phyloP scores from a whole-genome alignment of 73 alveolate genomes.

The Breviolum minutum region DNA sequence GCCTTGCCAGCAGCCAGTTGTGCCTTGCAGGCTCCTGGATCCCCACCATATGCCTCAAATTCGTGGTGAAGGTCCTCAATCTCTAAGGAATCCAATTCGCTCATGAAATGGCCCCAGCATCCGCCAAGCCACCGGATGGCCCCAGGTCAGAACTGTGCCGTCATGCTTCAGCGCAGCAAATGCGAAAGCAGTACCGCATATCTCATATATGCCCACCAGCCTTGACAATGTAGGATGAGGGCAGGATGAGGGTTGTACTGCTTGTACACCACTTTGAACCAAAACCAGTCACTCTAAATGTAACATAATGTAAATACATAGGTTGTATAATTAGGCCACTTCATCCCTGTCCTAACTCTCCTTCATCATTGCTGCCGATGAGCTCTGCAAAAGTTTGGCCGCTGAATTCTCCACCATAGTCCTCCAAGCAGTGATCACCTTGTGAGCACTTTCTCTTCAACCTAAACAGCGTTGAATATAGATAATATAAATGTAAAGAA shows the following conservation, averaged over 20 bases:
- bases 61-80: background rate
- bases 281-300: background rate
- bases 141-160: conserved; percentile 88
- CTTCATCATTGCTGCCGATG: background rate
- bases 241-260: background rate
- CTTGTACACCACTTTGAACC: background rate
- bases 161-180: conserved; percentile 77
- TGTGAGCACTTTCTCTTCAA: background rate
- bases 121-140: conserved; percentile 63
- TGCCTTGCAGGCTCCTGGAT: conserved; percentile 52
- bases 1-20: conserved; percentile 44
- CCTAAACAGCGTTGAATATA: background rate
- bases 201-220: conserved; percentile 63
- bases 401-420: background rate
- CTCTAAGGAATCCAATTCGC: background rate
- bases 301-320: too few species aligned
- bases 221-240: background rate
- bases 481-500: background rate
- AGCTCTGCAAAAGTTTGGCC: background rate
- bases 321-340: too few species aligned
- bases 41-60: conserved; percentile 67
- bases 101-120: too few species aligned
- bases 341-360: too few species aligned
- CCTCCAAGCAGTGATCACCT: background rate
- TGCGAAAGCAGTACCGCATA: conserved; percentile 74